A percentile compares a stretch with the other conserved stretches of the same genome.
These are phyloP conservation scores for Calcarisporium arbuscula DNA, from an alignment of 2,329 filamentous ascomycete genomes.

Conservation along the genomic window DNA sequence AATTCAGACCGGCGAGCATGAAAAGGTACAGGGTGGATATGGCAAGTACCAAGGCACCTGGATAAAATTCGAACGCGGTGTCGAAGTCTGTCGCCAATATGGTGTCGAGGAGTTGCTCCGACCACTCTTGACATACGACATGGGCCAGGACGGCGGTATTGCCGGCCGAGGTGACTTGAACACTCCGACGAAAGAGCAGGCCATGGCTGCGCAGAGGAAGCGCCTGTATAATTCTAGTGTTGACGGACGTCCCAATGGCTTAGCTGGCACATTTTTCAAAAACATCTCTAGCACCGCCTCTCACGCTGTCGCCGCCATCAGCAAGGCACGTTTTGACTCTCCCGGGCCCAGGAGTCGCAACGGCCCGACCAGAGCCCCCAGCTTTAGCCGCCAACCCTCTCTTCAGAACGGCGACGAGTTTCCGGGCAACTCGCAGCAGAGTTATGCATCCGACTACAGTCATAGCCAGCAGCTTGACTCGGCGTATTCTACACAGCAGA, in stretches of 20 bases:
- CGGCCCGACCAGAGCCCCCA: conserved; percentile 59
- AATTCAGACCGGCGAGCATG: conserved; percentile 90
- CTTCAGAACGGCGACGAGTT: conserved; percentile 65
- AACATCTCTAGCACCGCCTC: conserved; percentile 93
- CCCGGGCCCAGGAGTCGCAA: conserved; percentile 63
- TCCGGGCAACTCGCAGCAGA: conserved; percentile 76
- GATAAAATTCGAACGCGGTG: conserved; percentile 88
- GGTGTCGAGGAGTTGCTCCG: conserved; percentile 70
- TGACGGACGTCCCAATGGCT: conserved; percentile 60
- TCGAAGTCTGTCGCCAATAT: conserved; percentile 82
- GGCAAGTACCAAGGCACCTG: conserved; percentile 99
- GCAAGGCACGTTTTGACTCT: conserved; percentile 90
- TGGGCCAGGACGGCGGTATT: conserved; percentile 66
- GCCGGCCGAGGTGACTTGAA: conserved; percentile 73
- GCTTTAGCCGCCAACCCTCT: conserved; percentile 65
- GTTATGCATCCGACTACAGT: conserved; percentile 68
- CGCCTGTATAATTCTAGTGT: conserved; percentile 70
- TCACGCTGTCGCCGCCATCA: conserved; percentile 90
- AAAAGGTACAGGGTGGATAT: conserved; percentile 97
- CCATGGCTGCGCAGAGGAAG: conserved; percentile 93
- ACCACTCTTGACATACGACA: conserved; percentile 73
- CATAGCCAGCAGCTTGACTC: conserved; percentile 67
- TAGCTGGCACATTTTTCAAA: conserved; percentile 88
- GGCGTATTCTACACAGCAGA: conserved; percentile 56
- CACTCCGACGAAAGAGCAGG: conserved; percentile 96